These are phyloP conservation scores for Epichloe hybrida DNA, from an alignment of 2,329 filamentous ascomycete species.

Conservation along the genomic window DNA sequence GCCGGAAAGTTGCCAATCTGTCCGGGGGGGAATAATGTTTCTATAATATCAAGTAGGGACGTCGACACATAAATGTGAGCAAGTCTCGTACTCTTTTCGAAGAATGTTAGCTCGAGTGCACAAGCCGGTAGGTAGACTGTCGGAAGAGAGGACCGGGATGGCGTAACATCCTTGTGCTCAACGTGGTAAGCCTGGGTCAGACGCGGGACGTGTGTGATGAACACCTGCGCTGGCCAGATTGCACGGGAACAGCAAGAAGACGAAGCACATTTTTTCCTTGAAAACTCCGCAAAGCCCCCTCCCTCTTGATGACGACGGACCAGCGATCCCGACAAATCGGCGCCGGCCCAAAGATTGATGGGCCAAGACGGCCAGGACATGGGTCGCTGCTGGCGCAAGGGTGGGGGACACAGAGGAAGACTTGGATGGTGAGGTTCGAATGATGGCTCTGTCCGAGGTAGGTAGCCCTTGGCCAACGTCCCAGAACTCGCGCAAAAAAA, in stretches of 20 bases:
- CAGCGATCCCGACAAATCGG: constrained; percentile 5
- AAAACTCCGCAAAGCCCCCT: no score
- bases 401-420: background rate
- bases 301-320: background rate
- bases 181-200: background rate
- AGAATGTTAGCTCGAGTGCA: constrained; percentile 3
- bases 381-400: constrained; percentile 1
- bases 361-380: background rate
- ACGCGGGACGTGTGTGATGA: background rate
- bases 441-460: background rate
- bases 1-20: background rate
- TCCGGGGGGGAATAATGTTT: background rate
- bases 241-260: background rate
- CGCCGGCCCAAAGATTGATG: constrained; percentile 1
- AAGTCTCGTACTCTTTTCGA: background rate
- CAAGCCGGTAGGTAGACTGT: background rate
- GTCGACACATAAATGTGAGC: background rate
- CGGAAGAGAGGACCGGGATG: constrained; percentile 1
- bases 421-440: background rate
- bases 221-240: background rate
- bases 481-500: background rate
- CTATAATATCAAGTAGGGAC: background rate
- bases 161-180: background rate
- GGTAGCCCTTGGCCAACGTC: background rate
- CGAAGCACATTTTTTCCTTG: no score